Conservation (phyloP, 2,329 filamentous ascomycete species). For the Orbilia javanica region DNA sequence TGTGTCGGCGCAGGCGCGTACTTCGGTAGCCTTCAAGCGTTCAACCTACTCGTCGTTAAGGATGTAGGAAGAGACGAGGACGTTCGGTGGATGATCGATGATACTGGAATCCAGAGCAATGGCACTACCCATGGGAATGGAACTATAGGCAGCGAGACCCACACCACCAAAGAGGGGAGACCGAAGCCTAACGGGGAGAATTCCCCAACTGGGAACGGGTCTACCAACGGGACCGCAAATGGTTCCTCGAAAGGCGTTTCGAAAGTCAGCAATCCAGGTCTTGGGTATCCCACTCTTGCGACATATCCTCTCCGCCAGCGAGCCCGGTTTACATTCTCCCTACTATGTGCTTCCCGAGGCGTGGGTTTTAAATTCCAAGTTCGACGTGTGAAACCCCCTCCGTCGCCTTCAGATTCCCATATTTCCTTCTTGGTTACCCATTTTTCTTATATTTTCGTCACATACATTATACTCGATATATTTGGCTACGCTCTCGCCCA, state of each 20-base stretch:
- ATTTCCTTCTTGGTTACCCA: constrained; percentile 38
- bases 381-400: constrained; percentile 35
- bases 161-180: constrained; percentile 8
- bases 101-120: constrained; percentile 14
- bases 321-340: constrained; percentile 40
- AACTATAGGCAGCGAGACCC: constrained; percentile 6
- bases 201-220: constrained; percentile 12
- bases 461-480: constrained; percentile 43
- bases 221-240: constrained; percentile 25
- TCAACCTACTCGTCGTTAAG: constrained; percentile 50
- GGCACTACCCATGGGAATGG: constrained; percentile 19
- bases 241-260: constrained; percentile 1
- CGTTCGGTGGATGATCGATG: constrained; percentile 35
- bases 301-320: constrained; percentile 35
- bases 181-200: background rate
- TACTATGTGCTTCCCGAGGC: constrained; percentile 39
- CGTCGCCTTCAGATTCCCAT: constrained; percentile 1
- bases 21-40: constrained; percentile 42
- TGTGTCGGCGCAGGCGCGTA: constrained; percentile 50
- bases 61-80: constrained; percentile 49
- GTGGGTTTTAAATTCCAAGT: constrained; percentile 56
- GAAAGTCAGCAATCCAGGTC: background rate
- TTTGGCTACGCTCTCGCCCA: constrained; percentile 22
- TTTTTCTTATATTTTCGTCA: constrained; percentile 13
- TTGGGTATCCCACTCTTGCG: constrained; percentile 42